Percentiles rank a stretch among this genome's conserved stretches.
phyloP scores from a whole-genome alignment of 2,329 filamentous ascomycete genomes.

The Aspergillus aculeatinus region DNA sequence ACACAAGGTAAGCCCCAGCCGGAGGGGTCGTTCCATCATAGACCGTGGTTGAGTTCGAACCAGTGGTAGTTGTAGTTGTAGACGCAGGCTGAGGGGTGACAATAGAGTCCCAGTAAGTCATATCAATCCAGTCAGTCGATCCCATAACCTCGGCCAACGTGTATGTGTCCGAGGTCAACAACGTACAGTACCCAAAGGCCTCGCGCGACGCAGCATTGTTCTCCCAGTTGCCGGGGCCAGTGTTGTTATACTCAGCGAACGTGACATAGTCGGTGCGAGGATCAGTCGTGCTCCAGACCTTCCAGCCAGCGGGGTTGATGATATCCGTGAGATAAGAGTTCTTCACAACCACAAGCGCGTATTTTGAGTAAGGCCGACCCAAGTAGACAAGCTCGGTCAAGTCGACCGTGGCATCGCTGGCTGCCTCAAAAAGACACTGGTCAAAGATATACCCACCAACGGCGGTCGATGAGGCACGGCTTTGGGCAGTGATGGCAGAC shows the following conservation, averaged over 20 bases:
- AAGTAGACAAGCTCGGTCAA: slow-evolving; percentile 18
- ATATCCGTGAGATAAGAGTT: slow-evolving; percentile 16
- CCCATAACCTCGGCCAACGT: slow-evolving; percentile 36
- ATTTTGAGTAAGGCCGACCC: slow-evolving; percentile 20
- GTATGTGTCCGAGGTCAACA: slow-evolving; percentile 38
- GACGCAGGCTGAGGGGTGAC: slow-evolving; percentile 31
- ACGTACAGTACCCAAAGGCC: slow-evolving; percentile 36
- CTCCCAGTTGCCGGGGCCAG: slow-evolving; percentile 20
- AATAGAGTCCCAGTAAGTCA: slow-evolving; percentile 41
- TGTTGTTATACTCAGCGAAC: slow-evolving; percentile 21
- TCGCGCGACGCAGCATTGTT: slow-evolving; percentile 29
- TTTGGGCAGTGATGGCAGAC: slow-evolving; percentile 25
- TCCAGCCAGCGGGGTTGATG: slow-evolving; percentile 23
- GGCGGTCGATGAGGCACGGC: slow-evolving; percentile 18
- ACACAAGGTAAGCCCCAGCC: slow-evolving; percentile 40
- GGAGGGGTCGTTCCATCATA: slow-evolving; percentile 28
- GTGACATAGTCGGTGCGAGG: slow-evolving; percentile 19
- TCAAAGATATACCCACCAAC: slow-evolving; percentile 27
- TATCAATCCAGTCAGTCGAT: slow-evolving; percentile 40
- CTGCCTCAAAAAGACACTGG: slow-evolving; percentile 28
- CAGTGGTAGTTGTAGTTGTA: slow-evolving; percentile 23
- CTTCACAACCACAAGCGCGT: slow-evolving; percentile 22
- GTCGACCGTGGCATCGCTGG: slow-evolving; percentile 22
- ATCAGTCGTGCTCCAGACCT: slow-evolving; percentile 31
- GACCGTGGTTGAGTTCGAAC: slow-evolving; percentile 8